Conservation (phyloP, 371 early-diverging fungal species). For the Mucor indicus region DNA sequence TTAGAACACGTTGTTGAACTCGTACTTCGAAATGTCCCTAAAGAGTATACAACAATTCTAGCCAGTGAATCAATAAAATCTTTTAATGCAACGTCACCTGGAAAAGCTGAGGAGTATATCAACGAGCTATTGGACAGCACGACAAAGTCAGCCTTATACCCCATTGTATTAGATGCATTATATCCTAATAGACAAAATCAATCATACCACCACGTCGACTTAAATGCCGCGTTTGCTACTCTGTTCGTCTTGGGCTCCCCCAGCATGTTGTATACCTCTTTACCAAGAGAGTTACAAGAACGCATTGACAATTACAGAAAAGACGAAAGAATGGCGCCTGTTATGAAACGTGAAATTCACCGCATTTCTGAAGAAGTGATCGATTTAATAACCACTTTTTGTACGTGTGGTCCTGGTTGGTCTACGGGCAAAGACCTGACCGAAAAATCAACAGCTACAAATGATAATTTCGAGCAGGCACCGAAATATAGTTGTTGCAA, state of each 20-base stretch:
- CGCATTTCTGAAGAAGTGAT: constrained; percentile 26
- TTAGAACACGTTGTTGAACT: constrained; percentile 42
- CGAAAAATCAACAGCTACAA: too few species aligned
- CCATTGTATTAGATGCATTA: constrained; percentile 37
- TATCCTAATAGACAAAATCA: constrained; percentile 25
- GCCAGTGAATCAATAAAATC: constrained; percentile 38
- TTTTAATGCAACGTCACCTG: constrained; percentile 21
- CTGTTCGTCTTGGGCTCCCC: constrained; percentile 30
- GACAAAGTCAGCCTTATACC: constrained; percentile 40
- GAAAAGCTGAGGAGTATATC: constrained; percentile 32
- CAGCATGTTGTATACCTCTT: constrained; percentile 24
- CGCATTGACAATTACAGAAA: constrained; percentile 17
- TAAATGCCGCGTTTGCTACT: constrained; percentile 31
- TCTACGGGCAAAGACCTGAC: too few species aligned
- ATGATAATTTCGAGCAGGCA: too few species aligned
- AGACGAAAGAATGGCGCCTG: constrained; percentile 14
- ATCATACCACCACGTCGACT: constrained; percentile 13
- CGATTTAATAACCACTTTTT: constrained; percentile 26
- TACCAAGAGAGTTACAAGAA: constrained; percentile 27
- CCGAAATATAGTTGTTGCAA: too few species aligned
- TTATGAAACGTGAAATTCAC: constrained; percentile 20
- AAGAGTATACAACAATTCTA: constrained; percentile 40
- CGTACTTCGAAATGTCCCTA: constrained; percentile 46
- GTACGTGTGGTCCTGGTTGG: constrained; percentile 26
- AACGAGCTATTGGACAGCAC: constrained; percentile 37